Conservation (phyloP, 23 red algal genomes). For the Pyropia haitanensis region DNA sequence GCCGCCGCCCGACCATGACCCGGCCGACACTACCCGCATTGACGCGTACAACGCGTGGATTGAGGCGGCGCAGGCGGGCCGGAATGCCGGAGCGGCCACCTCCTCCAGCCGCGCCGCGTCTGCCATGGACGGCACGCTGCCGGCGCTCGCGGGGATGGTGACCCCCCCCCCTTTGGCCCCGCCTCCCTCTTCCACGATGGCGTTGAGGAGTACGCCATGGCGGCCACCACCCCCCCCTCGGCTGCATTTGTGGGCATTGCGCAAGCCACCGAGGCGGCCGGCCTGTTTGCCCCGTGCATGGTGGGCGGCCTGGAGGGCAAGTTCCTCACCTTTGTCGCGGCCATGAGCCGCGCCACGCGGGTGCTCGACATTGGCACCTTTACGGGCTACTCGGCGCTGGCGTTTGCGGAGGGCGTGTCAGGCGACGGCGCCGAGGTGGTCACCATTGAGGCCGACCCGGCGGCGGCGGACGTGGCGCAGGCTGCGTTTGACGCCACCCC, state of each 20-base stretch:
- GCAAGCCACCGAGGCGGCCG: constrained; percentile 40
- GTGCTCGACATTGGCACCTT: constrained; percentile 87
- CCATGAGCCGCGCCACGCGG: constrained; percentile 29
- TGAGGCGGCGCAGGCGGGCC: constrained; percentile 8
- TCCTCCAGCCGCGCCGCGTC: constrained; percentile 9
- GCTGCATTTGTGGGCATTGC: constrained; percentile 32
- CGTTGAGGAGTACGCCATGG: constrained; percentile 53
- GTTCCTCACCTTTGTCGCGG: constrained; percentile 60
- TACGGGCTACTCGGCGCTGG: constrained; percentile 81
- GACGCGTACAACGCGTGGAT: constrained; percentile 57
- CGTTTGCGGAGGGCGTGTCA: constrained; percentile 62
- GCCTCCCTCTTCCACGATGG: constrained; percentile 35
- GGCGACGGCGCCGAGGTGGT: constrained; percentile 18
- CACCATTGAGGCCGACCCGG: constrained; percentile 59
- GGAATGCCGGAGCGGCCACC: constrained; percentile 10
- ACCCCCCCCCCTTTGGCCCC: constrained; percentile 31
- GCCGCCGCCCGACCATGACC: no score
- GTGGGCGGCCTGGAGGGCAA: constrained; percentile 63
- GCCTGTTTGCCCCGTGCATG: constrained; percentile 71
- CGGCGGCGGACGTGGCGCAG: constrained; percentile 47
- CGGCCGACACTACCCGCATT: constrained; percentile 5
- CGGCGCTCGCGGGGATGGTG: constrained; percentile 10
- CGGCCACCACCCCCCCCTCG: constrained; percentile 16
- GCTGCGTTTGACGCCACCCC: constrained; percentile 16
- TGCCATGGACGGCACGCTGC: constrained; percentile 12